Conservation (phyloP, 805 yeast genomes). For the Zygoascus biomembranicola region DNA sequence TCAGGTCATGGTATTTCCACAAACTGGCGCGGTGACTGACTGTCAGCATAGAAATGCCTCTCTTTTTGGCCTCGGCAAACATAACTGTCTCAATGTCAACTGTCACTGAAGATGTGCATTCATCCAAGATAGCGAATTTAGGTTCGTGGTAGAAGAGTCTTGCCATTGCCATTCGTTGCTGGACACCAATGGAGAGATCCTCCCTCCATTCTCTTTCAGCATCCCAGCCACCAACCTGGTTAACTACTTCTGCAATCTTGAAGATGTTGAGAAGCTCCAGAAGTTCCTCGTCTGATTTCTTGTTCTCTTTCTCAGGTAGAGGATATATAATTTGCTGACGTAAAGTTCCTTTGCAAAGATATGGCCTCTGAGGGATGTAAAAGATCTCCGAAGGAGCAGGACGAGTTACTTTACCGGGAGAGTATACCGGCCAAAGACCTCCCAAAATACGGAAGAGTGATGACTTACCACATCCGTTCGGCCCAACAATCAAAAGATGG, state of each 20-base stretch:
- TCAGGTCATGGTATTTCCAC: conserved; percentile 83
- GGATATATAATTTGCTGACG: conserved; percentile 90
- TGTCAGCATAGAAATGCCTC: conserved; percentile 75
- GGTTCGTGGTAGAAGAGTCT: conserved; percentile 87
- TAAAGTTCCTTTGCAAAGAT: conserved; percentile 69
- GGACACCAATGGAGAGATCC: conserved; percentile 82
- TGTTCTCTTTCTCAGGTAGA: conserved; percentile 48
- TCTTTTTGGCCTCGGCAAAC: conserved; percentile 71
- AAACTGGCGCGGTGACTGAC: conserved; percentile 89
- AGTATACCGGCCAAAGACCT: conserved; percentile 81
- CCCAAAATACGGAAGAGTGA: conserved; percentile 85
- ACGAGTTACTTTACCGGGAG: conserved; percentile 44
- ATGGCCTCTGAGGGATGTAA: conserved; percentile 89
- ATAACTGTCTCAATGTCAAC: conserved; percentile 85
- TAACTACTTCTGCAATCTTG: conserved; percentile 28
- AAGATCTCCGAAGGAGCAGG: conserved; percentile 65
- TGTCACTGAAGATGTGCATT: conserved; percentile 90
- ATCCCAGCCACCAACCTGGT: conserved; percentile 50
- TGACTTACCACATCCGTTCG: conserved; percentile 94
- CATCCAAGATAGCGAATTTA: conserved; percentile 89
- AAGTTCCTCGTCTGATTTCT: conserved; percentile 28
- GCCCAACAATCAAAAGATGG: conserved; percentile 84
- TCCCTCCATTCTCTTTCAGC: conserved; percentile 77
- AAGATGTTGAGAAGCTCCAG: conserved; percentile 28
- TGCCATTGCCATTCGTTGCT: conserved; percentile 89